A percentile compares a stretch with the other conserved stretches of the same genome.
Conservation (phyloP, 1,284 basidiomycete species). For the Apiotrichum domesticum region DNA sequence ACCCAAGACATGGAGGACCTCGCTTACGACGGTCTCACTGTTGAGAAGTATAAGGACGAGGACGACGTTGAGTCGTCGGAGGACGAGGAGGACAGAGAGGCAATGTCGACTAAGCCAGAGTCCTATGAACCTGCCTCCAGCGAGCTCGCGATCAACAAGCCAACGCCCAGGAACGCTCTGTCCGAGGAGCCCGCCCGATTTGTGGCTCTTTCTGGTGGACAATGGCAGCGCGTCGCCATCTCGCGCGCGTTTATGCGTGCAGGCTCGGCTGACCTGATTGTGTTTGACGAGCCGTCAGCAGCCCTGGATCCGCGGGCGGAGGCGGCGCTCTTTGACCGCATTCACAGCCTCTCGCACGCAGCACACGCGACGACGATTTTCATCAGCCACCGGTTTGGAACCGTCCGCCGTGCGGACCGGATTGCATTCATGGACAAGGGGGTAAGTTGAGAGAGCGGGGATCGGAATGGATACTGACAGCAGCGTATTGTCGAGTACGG, state of each 20-base stretch:
- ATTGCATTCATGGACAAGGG: slow-evolving; percentile 54
- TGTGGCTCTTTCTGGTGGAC: slow-evolving; percentile 12
- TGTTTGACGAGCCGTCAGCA: slow-evolving; percentile 55
- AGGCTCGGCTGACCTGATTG: slow-evolving; percentile 49
- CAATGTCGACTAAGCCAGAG: neutral
- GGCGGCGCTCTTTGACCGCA: slow-evolving; percentile 60
- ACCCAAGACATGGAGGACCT: no score
- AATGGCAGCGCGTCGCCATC: slow-evolving; percentile 81
- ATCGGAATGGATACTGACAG: slow-evolving; percentile 49
- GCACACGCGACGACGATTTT: slow-evolving; percentile 63
- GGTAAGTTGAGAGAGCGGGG: slow-evolving; percentile 62
- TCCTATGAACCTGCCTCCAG: neutral
- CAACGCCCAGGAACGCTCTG: no score
- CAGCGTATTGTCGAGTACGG: slow-evolving; percentile 68
- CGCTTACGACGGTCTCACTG: no score
- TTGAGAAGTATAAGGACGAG: no score
- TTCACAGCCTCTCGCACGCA: slow-evolving; percentile 24
- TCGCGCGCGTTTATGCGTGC: slow-evolving; percentile 72
- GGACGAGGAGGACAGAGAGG: neutral
- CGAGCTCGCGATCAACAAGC: slow-evolving; percentile 1
- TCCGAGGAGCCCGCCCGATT: no score
- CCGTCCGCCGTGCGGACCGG: slow-evolving; percentile 26
- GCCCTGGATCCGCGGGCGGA: slow-evolving; percentile 69
- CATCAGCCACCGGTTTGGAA: slow-evolving; percentile 66
- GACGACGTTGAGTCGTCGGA: no score